Base-by-base conservation (phyloP, 2,329 filamentous ascomycete species). In the Penicillium sp. region DNA sequence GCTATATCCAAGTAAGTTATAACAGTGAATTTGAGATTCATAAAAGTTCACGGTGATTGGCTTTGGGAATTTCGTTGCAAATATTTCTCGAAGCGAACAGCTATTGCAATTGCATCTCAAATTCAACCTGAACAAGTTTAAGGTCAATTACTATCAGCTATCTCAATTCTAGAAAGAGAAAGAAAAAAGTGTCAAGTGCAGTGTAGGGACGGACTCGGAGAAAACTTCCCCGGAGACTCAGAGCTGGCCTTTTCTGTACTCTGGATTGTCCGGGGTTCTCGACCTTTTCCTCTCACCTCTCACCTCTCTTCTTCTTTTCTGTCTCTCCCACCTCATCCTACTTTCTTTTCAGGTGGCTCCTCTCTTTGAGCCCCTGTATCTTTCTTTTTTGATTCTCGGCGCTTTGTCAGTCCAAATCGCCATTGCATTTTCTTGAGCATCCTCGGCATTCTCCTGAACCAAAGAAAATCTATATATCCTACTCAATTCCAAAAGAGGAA, bases 201-300 rank as follows among this genome's bases (percentile, higher is more conserved):
- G 12, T 19, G 38, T 57, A 59, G 19, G 30, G 17, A 41, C 60
- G 63, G 63, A 37, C 52, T 57, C 61, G 63, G 63, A 64, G 60
- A 65, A 65, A 65, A 62, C 59, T 47, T 50, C 61, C 63, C 63
- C 62, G 61, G 61, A 64, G 58, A 55, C 60, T 65, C 63, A 31
- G 60, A 64, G 56, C 58, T 65, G 63, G 61, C 63, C 63, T 65
- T 63, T 62, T 62, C 61, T 64, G 61, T 61, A 64, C 61, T 59
- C 33, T 43, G 30, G 31, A 45, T 51, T 48, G 37, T 62, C 59
- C 55, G 64, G 61, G 62, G 61, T 56, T 63, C 63, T 62, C 50
- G 55, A 63, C 57, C 38, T 56, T 60, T 58, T 45, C 50, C 59
- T 56, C 58, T 53, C 49, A 45, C 38, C 49, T 53, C 55, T 38